These are phyloP conservation scores for Prosopis cineraria DNA, from an alignment of 306 rosid species.

Conservation along the genomic window DNA sequence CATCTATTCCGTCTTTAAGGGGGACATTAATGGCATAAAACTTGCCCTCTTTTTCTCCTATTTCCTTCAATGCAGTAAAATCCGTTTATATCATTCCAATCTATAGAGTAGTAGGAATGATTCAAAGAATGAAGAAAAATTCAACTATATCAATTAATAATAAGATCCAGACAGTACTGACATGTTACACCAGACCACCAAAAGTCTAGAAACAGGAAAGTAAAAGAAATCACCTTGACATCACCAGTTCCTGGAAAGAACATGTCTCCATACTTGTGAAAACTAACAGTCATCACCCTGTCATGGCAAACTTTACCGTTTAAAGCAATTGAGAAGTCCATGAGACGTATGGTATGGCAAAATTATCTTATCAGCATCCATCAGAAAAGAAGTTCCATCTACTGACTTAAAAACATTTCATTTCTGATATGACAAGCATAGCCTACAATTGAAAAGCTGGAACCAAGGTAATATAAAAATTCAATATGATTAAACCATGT, in stretches of 20 bases:
- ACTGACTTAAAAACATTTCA: slow-evolving; percentile 15
- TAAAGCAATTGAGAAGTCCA: slow-evolving; percentile 32
- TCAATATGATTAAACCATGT: background rate
- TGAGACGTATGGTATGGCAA: background rate
- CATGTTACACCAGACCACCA: slow-evolving; percentile 2
- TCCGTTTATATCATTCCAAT: slow-evolving; percentile 46
- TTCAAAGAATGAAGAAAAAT: slow-evolving; percentile 27
- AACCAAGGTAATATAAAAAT: slow-evolving; percentile 14
- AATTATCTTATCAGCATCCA: background rate
- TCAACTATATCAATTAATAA: slow-evolving; percentile 12
- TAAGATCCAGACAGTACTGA: background rate
- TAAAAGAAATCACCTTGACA: slow-evolving; percentile 74
- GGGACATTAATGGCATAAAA: slow-evolving; percentile 98
- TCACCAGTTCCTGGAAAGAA: slow-evolving; percentile 99
- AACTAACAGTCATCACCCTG: slow-evolving; percentile 99
- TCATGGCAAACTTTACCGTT: slow-evolving; percentile 41
- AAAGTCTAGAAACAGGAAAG: slow-evolving; percentile 15
- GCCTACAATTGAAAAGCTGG: background rate
- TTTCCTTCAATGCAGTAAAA: slow-evolving; percentile 75
- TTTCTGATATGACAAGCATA: background rate
- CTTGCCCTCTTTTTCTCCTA: slow-evolving; percentile 98
- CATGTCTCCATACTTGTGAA: slow-evolving; percentile 95
- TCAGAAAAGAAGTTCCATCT: slow-evolving; percentile 20
- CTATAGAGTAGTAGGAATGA: slow-evolving; percentile 11
- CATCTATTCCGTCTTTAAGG: slow-evolving; percentile 97